Percentiles rank a stretch among this genome's conserved stretches.
These are phyloP conservation scores for Candida ipomoeae DNA, from an alignment of 805 yeast genomes.

Conservation along the genomic window DNA sequence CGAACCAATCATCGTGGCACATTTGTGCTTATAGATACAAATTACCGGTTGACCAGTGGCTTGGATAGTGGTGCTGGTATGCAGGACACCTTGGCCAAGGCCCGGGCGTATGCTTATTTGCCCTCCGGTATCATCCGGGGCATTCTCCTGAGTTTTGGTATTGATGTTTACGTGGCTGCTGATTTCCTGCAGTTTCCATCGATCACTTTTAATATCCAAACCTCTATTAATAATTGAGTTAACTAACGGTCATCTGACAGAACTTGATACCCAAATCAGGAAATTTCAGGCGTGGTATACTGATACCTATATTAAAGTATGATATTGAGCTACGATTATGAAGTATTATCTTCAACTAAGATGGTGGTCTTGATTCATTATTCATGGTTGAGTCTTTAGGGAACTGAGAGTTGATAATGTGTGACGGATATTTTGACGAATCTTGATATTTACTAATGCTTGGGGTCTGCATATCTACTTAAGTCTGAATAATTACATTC, in stretches of 20 bases:
- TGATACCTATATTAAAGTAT: too few relatives aligned
- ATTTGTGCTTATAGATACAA: constrained; percentile 70
- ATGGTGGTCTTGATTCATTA: too few relatives aligned
- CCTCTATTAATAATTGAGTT: constrained; percentile 36
- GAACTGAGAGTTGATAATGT: too few relatives aligned
- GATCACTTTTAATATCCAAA: constrained; percentile 71
- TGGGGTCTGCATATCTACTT: too few relatives aligned
- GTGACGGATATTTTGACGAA: too few relatives aligned
- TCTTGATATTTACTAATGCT: too few relatives aligned
- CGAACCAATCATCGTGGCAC: constrained; percentile 90
- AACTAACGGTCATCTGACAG: not conserved
- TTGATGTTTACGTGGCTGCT: constrained; percentile 60
- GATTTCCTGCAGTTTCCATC: constrained; percentile 59
- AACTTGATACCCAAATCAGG: too few relatives aligned
- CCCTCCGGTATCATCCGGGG: constrained; percentile 79
- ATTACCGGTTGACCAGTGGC: constrained; percentile 50
- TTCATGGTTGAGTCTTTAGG: too few relatives aligned
- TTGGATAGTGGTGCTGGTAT: constrained; percentile 45
- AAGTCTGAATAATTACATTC: too few relatives aligned
- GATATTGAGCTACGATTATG: too few relatives aligned
- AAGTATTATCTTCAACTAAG: too few relatives aligned
- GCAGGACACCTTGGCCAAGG: constrained; percentile 42
- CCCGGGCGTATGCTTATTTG: constrained; percentile 55
- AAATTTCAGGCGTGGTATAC: too few relatives aligned
- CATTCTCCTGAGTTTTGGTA: constrained; percentile 62